Base-by-base conservation (phyloP, 2,329 filamentous ascomycete species). In the Pseudogymnoascus sp. region DNA sequence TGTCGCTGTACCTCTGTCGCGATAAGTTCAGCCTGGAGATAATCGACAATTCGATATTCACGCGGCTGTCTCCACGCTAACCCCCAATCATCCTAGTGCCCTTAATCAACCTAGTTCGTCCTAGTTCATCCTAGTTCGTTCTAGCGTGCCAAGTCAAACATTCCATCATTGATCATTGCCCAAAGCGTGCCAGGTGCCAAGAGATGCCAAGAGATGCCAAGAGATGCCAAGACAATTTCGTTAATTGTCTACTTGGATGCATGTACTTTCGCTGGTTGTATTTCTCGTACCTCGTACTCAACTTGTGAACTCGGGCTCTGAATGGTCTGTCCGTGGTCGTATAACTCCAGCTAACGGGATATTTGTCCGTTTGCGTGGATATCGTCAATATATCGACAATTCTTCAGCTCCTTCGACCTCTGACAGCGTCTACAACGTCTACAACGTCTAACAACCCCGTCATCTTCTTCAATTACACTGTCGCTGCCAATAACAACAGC, bases 101-200 rank as follows among this genome's bases (percentile, higher is more conserved):
- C 7, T 18, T 33, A 18, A 16, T 8, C 6, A 53, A 23, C 28
- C 28, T 31, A 12, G 47, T 21, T 21, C 21, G 3, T 31, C 28
- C 28, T 31, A 12, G 47, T 21, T 21, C 21, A 21, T 31, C 28
- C 28, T 31, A 12, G 47, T 56, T 56, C 10, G 25, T 56, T 56
- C 47, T 56, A 56, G 47, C 47, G 47, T 56, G 47, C 47, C 47
- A 56, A 56, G 47, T 56, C 47, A 56, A 56, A 56, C 47, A 56
- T 56, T 56, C 47, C 47, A 56, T 56, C 25, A 33, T 56, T 31
- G 25, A 56, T 33, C 47, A 53, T 53, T 53, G 25, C 47, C n/a
- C 25, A 33, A 56, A 56, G n/a, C 8, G 25, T 33, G 47, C 25
- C 25, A 56, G 18, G 25, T 25, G 47, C 47, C 47, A 44, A 44